Evolutionary conservation across 495 filamentous ascomycete genomes (phyloP).

Genomic region (Xylaria acuta): DNA sequence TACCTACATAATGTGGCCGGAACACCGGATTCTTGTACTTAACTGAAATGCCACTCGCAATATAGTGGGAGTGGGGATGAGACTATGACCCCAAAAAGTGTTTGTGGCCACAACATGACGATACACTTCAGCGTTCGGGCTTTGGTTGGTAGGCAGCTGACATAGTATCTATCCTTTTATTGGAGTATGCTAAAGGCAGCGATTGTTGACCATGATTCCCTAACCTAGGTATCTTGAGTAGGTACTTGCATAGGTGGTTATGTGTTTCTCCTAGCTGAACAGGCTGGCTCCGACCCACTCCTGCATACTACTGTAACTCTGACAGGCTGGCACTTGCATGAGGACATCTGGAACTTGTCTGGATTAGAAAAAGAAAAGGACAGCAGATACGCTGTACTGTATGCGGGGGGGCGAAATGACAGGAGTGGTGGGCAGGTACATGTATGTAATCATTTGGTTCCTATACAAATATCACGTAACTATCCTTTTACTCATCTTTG

Average conservation of each 20-base stretch:
- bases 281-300: not conserved
- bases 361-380: not conserved
- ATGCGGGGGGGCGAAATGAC: slow-evolving; percentile 14
- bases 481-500: not conserved
- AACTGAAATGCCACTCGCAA: not conserved
- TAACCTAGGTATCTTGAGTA: not conserved
- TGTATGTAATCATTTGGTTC: not conserved
- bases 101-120: not conserved
- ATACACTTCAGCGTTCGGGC: not conserved
- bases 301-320: too few relatives aligned
- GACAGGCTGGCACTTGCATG: not conserved
- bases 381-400: not conserved
- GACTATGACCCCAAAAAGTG: too few relatives aligned
- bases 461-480: not conserved
- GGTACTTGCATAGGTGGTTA: not conserved
- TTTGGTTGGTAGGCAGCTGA: not conserved
- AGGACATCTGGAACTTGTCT: not conserved
- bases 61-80: not conserved
- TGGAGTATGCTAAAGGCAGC: not conserved
- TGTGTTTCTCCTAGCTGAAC: not conserved
- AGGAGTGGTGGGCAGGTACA: not conserved
- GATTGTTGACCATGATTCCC: not conserved
- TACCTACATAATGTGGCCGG: not conserved
- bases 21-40: not conserved
- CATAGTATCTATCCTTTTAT: not conserved